These are phyloP conservation scores for Purpureocillium lavendulum DNA, from an alignment of 2,329 filamentous ascomycete species.

Conservation along the genomic window DNA sequence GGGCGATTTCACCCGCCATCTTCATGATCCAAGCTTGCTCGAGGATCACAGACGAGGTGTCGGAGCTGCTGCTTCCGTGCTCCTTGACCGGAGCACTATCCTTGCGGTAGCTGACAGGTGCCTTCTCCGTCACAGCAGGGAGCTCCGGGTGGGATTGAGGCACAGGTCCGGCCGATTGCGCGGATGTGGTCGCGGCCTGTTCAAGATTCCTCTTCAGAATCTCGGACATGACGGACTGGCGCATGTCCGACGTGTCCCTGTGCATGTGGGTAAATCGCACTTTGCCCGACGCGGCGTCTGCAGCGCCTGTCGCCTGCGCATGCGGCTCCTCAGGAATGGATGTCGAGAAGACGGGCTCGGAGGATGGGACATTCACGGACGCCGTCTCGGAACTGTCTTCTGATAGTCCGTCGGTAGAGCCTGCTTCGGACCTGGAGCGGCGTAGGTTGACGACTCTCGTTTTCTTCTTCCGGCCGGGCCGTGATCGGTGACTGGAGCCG, in stretches of 20 bases:
- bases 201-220: slow-evolving; percentile 13
- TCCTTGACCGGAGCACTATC: slow-evolving; percentile 21
- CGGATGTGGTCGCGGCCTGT: slow-evolving; percentile 13
- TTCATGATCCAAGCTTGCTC: slow-evolving; percentile 86
- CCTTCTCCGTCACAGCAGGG: slow-evolving; percentile 12
- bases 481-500: slow-evolving; percentile 51
- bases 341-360: slow-evolving; percentile 48
- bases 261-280: slow-evolving; percentile 28
- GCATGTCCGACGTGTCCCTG: slow-evolving; percentile 8
- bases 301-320: slow-evolving; percentile 28
- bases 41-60: slow-evolving; percentile 52
- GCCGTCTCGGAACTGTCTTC: slow-evolving; percentile 42
- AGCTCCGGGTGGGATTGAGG: neutral
- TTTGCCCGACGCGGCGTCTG: slow-evolving; percentile 23
- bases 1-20: slow-evolving; percentile 87
- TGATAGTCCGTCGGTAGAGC: slow-evolving; percentile 40
- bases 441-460: slow-evolving; percentile 74
- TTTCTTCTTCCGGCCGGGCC: slow-evolving; percentile 69
- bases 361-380: slow-evolving; percentile 51
- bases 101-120: slow-evolving; percentile 14
- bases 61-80: slow-evolving; percentile 27
- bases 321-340: slow-evolving; percentile 53
- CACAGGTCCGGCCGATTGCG: slow-evolving; percentile 10
- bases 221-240: slow-evolving; percentile 16
- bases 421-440: slow-evolving; percentile 47